phyloP scores from a whole-genome alignment of 768 basidiomycete species.

The Saitozyma podzolica region DNA sequence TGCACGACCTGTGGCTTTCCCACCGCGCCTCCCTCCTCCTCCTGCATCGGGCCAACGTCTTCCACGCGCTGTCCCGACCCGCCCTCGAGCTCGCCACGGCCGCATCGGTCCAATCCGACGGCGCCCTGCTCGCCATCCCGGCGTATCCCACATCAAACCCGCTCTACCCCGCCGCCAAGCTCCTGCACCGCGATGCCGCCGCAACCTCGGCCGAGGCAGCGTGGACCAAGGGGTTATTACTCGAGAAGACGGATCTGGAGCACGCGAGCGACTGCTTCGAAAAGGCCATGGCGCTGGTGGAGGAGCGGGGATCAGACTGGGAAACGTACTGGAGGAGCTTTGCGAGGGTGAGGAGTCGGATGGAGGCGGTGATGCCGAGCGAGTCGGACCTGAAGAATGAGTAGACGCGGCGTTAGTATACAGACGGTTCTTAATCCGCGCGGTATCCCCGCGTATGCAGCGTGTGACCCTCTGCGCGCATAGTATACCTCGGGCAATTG shows the following conservation, averaged over 20 bases:
- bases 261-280: slow-evolving; percentile 42
- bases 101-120: slow-evolving; percentile 12
- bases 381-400: slow-evolving; percentile 10
- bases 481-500: too few species aligned
- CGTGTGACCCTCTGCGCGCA: background rate
- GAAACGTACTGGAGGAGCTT: slow-evolving; percentile 43
- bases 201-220: slow-evolving; percentile 39
- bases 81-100: slow-evolving; percentile 16
- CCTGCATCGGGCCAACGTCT: slow-evolving; percentile 41
- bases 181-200: slow-evolving; percentile 36
- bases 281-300: slow-evolving; percentile 37
- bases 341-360: slow-evolving; percentile 38
- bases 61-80: slow-evolving; percentile 26
- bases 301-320: slow-evolving; percentile 33
- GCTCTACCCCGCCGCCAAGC: slow-evolving; percentile 17
- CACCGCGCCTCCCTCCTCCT: slow-evolving; percentile 35
- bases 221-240: slow-evolving; percentile 32
- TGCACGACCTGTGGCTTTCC: slow-evolving; percentile 41
- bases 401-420: background rate
- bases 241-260: slow-evolving; percentile 32
- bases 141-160: slow-evolving; percentile 14
- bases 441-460: slow-evolving; percentile 1
- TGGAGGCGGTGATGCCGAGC: slow-evolving; percentile 16
- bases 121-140: slow-evolving; percentile 7
- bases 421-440: too few species aligned